Base-by-base conservation (phyloP, 176 grass and related monocot species). In the Aegilops bicornis region DNA sequence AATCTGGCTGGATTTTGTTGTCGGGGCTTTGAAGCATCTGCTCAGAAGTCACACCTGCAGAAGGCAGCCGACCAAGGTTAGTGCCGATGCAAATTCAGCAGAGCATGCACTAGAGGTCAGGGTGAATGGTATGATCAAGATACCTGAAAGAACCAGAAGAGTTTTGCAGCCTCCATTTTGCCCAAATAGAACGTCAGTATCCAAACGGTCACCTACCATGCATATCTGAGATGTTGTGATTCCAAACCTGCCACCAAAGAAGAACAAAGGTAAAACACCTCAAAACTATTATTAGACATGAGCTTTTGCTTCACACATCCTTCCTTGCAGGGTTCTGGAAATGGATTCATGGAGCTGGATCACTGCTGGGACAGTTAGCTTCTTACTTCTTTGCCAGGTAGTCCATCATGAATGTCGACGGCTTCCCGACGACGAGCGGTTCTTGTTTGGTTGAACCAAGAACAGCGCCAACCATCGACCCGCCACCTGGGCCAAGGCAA, bases 321-420 rank as follows among this genome's bases (percentile, higher is more conserved):
- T 62, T 62, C 29, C 60, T 69, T 31, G 13, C 42, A 11, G 27
- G 47, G 76, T 85, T 84, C 45, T 68, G 25, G 12, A 87, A 52
- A 80, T 35, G 20, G 58, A 84, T 45, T 20, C 7, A 76, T 68
- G 43, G 35, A 58, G 20, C 62, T 32, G 64, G 48, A 86, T 3
- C 40, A 65, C 30, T 45, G 37, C 62, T 63, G 63, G 39, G 52
- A 76, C 31, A 62, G 29, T 69, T 71, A 3, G 37, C 23, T 37
- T 89, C 93, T 88, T 92, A 99, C 94, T 94, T 99, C 10, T 93
- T 92, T 91, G 97, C 88, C 61, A 99, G 83, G 76, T 99, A 99
- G 76, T 99, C 94, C 97, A 98, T 98, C 97, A 99, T 99, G 73
- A 99, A 99, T 69, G 94, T 99, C 0, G 94, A 99, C 23, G 92